Percentiles rank a stretch among this genome's conserved stretches.
Evolutionary conservation across 495 filamentous ascomycete species (phyloP).

Genomic region (Neurospora sp.): DNA sequence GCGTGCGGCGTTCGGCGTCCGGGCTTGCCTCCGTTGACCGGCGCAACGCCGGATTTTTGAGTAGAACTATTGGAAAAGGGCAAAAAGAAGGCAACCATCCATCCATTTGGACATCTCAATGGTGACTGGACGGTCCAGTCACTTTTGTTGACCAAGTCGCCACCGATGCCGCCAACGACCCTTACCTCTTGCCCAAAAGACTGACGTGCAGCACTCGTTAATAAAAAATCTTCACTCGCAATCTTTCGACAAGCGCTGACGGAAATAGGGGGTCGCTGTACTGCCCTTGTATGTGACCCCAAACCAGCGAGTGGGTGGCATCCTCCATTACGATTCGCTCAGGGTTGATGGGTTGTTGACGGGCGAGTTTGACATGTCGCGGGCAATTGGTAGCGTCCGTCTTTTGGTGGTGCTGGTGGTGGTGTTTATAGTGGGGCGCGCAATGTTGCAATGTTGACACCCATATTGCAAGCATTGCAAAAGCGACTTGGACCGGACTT

Average conservation of each 20-base stretch:
- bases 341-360: neutral
- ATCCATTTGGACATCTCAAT: neutral
- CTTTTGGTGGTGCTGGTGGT: neutral
- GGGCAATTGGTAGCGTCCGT: neutral
- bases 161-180: neutral
- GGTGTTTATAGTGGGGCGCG: neutral
- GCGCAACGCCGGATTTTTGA: neutral
- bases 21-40: neutral
- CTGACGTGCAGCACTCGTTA: neutral
- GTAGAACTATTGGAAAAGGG: neutral
- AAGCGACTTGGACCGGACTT: neutral
- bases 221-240: neutral
- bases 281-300: neutral
- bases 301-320: neutral
- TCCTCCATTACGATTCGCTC: neutral
- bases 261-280: neutral
- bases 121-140: neutral
- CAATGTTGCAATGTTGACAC: neutral
- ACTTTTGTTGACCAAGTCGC: neutral
- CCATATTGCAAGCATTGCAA: neutral
- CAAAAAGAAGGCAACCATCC: neutral
- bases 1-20: neutral
- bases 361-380: neutral
- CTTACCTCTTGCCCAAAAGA: neutral
- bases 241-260: neutral